Base-by-base conservation (phyloP, 345 rosid genomes). In the Kandelia obovata region DNA sequence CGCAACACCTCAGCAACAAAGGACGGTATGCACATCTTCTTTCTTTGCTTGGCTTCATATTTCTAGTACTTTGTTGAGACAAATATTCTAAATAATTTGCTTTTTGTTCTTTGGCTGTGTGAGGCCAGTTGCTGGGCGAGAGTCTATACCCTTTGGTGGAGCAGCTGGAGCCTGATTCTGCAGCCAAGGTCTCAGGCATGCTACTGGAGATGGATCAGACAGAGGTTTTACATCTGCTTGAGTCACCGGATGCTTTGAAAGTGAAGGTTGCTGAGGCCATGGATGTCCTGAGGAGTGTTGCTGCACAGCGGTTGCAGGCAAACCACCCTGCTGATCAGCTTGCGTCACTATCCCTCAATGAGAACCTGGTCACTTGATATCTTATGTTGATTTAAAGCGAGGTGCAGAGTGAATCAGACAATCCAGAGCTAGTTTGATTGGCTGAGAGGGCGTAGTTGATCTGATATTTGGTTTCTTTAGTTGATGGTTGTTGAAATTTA, bases 131-230 rank as follows among this genome's bases (percentile, higher is more conserved):
- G 72, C 62, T 76, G 63, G 79, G 79, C 16, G 75, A 76, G 31
- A 66, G 62, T 32, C 61, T 76, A 5, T 76, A 76, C 55, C 79
- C 79, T 23, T 21, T 76, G 2, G 79, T 76, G 53, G 72, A 71
- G 2, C 79, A 66, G 69, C 65, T 76, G 65, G 75, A 76, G 67
- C 72, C 19, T 67, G 72, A 70, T 21, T 58, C 75, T 2, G 79
- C 75, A 20, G 79, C 75, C 3, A 76, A 76, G 75, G 79, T 76
- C 7, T 66, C 79, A 15, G 79, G 79, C 47, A 71, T 76, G 79
- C 79, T 76, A 25, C 68, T 77, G 37, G 80, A 77, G 70, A 77
- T 77, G 80, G 80, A 77, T 57, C 76, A 77, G 72, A 55, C 80
- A 1, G 80, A 77, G 66, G 76, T 76, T 8, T 19, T 76, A 28